These are phyloP conservation scores for Oryza rufipogon DNA, from an alignment of 176 grass and related monocot species.

Conservation along the genomic window DNA sequence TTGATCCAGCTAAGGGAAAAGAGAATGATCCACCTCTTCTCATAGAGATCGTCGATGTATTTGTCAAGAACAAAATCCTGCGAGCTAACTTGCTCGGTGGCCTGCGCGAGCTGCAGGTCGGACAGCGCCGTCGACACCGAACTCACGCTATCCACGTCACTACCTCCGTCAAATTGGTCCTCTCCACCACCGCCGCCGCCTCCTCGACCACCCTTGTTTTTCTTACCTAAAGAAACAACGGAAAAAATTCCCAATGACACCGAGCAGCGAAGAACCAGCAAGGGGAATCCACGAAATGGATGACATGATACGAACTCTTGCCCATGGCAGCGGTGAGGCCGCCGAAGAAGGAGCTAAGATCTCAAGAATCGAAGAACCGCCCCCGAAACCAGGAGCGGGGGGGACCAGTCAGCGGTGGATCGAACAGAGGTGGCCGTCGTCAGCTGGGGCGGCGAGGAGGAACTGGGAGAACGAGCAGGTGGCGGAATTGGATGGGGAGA, in stretches of 20 bases:
- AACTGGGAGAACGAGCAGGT: slow-evolving; percentile 14
- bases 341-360: no score
- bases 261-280: neutral
- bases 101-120: slow-evolving; percentile 51
- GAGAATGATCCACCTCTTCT: slow-evolving; percentile 63
- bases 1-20: slow-evolving; percentile 13
- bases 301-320: slow-evolving; percentile 15
- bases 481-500: neutral
- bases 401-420: slow-evolving; percentile 12
- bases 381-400: neutral
- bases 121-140: slow-evolving; percentile 51
- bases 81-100: slow-evolving; percentile 55
- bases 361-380: neutral
- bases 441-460: slow-evolving; percentile 30
- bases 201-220: slow-evolving; percentile 37
- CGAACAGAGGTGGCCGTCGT: slow-evolving; percentile 28
- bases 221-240: slow-evolving; percentile 29
- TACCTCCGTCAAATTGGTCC: slow-evolving; percentile 56
- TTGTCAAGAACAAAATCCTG: slow-evolving; percentile 67
- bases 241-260: neutral
- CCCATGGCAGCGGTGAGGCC: slow-evolving; percentile 9
- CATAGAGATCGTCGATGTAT: slow-evolving; percentile 64
- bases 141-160: slow-evolving; percentile 70
- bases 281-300: neutral
- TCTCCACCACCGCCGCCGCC: slow-evolving; percentile 42